Evolutionary conservation across 2,329 filamentous ascomycete species (phyloP).

Genomic region (Acephala macrosclerotiorum): DNA sequence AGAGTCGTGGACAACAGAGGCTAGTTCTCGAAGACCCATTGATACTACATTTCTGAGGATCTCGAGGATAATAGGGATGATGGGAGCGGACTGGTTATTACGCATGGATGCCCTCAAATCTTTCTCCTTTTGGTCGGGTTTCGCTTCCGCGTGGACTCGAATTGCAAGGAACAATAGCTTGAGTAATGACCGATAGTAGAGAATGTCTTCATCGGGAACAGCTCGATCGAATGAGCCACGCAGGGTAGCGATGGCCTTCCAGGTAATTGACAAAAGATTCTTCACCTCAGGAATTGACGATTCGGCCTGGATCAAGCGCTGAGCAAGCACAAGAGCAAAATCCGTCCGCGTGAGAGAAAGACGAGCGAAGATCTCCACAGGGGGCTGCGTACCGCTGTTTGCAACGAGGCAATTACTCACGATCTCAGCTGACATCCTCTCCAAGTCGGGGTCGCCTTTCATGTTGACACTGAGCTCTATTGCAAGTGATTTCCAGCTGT

Average conservation of each 20-base stretch:
- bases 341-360: conserved; percentile 80
- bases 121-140: conserved; percentile 35
- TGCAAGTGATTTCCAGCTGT: conserved; percentile 88
- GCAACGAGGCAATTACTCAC: conserved; percentile 79
- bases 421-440: conserved; percentile 61
- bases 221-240: conserved; percentile 66
- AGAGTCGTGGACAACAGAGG: conserved; percentile 81
- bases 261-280: conserved; percentile 62
- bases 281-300: conserved; percentile 58
- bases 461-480: conserved; percentile 76
- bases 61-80: conserved; percentile 61
- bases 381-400: conserved; percentile 75
- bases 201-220: conserved; percentile 61
- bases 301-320: conserved; percentile 72
- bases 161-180: conserved; percentile 86
- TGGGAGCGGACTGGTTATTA: conserved; percentile 41
- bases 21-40: conserved; percentile 82
- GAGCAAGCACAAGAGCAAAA: conserved; percentile 82
- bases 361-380: conserved; percentile 82
- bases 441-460: conserved; percentile 32
- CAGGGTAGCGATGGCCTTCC: conserved; percentile 63
- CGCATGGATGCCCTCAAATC: conserved; percentile 35
- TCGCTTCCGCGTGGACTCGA: conserved; percentile 60
- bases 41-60: conserved; percentile 82
- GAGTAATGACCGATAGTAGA: conserved; percentile 84